Base-by-base conservation (phyloP, 2,329 filamentous ascomycete genomes). In the Colletotrichum higginsianum region DNA sequence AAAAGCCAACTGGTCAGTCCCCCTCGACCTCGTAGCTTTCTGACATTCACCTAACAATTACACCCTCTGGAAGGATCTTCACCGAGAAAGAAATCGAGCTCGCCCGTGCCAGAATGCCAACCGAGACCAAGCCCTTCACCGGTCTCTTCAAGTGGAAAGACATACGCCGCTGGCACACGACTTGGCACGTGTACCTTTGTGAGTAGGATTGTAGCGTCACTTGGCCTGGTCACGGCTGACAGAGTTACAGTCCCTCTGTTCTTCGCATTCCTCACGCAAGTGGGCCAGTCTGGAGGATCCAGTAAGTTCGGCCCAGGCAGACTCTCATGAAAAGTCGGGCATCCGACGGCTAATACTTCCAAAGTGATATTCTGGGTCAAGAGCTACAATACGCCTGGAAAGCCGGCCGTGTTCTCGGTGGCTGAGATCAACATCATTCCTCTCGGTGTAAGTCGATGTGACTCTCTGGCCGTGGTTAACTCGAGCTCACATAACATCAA, bases 141-240 rank as follows among this genome's bases (percentile, higher is more conserved):
- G 77, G 77, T 0, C 64, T 79, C 3, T 79, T 79, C 69, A 77
- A 76, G 53, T 78, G 77, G 77, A 77, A 77, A 50, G 77, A 78
- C 38, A 74, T 79, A 9, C 76, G 75, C 57, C 75, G 76, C 12
- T 79, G 77, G 77, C 76, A 79, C 67, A 74, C 71, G 16, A 78
- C 77, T 16, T 79, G 77, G 77, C 76, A 78, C 35, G 77, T 77
- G 1, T 79, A 77, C 35, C 64, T 79, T 3, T 79, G 74, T 78
- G 67, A 52, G 75, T 18, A 12, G 21, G 16, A 23, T 0, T 15
- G 18, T 5, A 30, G 7, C 30, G 15, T 21, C 21, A 4, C 13
- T 52, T 35, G 6, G 0, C 12, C 1, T 15, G 16, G 53, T 55
- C 26, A 30, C 49, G 49, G 2, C 38, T 67, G 21, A 72, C 30